phyloP scores from a whole-genome alignment of 2,329 filamentous ascomycete genomes.

The Verticillium longisporum region DNA sequence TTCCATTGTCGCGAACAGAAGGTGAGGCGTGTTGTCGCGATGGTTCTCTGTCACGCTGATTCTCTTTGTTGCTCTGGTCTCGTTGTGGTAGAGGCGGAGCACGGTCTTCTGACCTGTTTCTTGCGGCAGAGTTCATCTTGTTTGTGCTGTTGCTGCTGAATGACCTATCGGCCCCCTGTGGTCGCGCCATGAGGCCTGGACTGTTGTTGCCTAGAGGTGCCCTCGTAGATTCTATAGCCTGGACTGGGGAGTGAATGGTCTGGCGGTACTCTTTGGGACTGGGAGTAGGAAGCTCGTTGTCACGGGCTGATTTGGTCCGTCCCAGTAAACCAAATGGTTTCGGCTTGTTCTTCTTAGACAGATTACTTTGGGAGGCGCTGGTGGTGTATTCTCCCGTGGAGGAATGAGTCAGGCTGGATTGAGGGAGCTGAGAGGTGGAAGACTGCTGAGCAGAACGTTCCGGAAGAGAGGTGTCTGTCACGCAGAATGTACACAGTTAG shows the following conservation, averaged over 20 bases:
- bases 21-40: slow-evolving; percentile 19
- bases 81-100: slow-evolving; percentile 25
- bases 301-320: slow-evolving; percentile 44
- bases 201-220: slow-evolving; percentile 20
- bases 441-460: slow-evolving; percentile 30
- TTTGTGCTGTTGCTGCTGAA: slow-evolving; percentile 63
- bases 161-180: slow-evolving; percentile 57
- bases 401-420: slow-evolving; percentile 45
- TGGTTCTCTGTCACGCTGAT: slow-evolving; percentile 41
- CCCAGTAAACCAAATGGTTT: slow-evolving; percentile 48
- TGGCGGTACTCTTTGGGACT: slow-evolving; percentile 27
- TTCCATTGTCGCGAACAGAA: slow-evolving; percentile 53
- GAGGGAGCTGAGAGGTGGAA: slow-evolving; percentile 34
- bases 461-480: slow-evolving; percentile 21
- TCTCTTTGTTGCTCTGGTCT: slow-evolving; percentile 36
- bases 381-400: slow-evolving; percentile 41
- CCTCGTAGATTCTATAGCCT: slow-evolving; percentile 28
- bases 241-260: slow-evolving; percentile 17
- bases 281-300: slow-evolving; percentile 35
- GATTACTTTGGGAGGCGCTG: slow-evolving; percentile 15
- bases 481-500: slow-evolving; percentile 8
- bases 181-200: slow-evolving; percentile 53
- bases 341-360: slow-evolving; percentile 41
- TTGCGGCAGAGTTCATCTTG: slow-evolving; percentile 56
- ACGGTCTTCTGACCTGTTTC: slow-evolving; percentile 71